Conservation (phyloP, 306 rosid species). For the Sindora glabra region DNA sequence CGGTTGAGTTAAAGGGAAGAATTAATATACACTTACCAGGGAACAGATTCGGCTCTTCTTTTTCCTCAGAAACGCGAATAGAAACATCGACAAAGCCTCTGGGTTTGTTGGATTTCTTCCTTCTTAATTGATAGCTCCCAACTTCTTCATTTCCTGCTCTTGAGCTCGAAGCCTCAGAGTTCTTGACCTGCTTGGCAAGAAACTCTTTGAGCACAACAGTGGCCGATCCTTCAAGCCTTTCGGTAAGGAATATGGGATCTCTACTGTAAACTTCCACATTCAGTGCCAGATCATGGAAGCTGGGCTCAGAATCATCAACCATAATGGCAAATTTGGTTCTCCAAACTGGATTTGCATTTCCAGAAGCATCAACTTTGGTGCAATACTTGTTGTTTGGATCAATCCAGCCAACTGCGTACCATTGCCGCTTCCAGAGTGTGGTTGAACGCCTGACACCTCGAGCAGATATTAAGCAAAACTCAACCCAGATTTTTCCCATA, state of each 20-base stretch:
- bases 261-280: conserved; percentile 65
- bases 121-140: conserved; percentile 64
- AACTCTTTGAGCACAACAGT: conserved; percentile 51
- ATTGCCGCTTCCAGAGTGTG: conserved; percentile 70
- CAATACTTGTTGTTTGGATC: conserved; percentile 70
- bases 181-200: conserved; percentile 48
- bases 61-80: conserved; percentile 41
- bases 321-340: conserved; percentile 59
- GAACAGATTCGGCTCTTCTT: conserved; percentile 36
- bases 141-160: conserved; percentile 43
- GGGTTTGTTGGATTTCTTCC: conserved; percentile 54
- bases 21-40: conserved; percentile 33
- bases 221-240: conserved; percentile 68
- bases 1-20: background rate
- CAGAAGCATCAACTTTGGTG: conserved; percentile 70
- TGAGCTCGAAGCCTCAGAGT: conserved; percentile 29
- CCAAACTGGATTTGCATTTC: conserved; percentile 74
- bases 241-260: conserved; percentile 63
- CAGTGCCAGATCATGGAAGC: conserved; percentile 43
- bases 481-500: conserved; percentile 74
- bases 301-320: conserved; percentile 39
- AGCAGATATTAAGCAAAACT: conserved; percentile 71
- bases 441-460: conserved; percentile 55
- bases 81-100: conserved; percentile 64
- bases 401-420: conserved; percentile 84